Percentiles rank a stretch among this genome's conserved stretches.
phyloP scores from a whole-genome alignment of 768 basidiomycete species.

The Amanita muscaria region DNA sequence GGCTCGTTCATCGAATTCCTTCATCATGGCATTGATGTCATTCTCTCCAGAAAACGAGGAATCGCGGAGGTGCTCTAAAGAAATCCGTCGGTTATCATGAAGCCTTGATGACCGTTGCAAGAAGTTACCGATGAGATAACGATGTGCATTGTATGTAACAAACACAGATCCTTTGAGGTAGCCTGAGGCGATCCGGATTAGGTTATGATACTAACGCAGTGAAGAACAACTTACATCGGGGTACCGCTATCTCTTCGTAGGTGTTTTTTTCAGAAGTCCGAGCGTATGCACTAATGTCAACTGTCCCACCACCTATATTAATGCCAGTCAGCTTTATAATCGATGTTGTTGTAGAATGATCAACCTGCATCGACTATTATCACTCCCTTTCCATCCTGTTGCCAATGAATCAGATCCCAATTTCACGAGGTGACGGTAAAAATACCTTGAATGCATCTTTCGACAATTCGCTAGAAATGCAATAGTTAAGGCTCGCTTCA shows the following conservation, averaged over 20 bases:
- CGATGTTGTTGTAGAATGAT: not conserved
- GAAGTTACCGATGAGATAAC: constrained; percentile 24
- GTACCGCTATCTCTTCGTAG: constrained; percentile 32
- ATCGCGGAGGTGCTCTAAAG: constrained; percentile 25
- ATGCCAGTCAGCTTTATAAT: not conserved
- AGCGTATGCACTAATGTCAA: constrained; percentile 39
- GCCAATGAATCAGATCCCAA: not conserved
- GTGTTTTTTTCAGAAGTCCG: constrained; percentile 16
- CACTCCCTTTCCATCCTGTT: constrained; percentile 21
- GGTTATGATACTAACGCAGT: no score
- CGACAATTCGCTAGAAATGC: constrained; percentile 30
- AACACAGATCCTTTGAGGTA: constrained; percentile 33
- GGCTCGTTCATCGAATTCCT: constrained; percentile 31
- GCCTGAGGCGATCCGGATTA: constrained; percentile 17
- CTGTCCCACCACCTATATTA: constrained; percentile 31
- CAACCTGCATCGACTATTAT: constrained; percentile 36
- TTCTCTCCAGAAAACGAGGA: constrained; percentile 24
- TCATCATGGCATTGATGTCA: constrained; percentile 27
- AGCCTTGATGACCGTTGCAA: not conserved
- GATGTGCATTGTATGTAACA: constrained; percentile 26
- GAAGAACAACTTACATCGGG: constrained; percentile 20
- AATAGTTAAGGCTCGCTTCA: constrained; percentile 47
- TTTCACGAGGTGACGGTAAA: not conserved
- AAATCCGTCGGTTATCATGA: not conserved
- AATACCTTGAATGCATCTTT: constrained; percentile 23